These are phyloP conservation scores for Podaxis mareebaensis DNA, from an alignment of 768 basidiomycete genomes.

Conservation along the genomic window DNA sequence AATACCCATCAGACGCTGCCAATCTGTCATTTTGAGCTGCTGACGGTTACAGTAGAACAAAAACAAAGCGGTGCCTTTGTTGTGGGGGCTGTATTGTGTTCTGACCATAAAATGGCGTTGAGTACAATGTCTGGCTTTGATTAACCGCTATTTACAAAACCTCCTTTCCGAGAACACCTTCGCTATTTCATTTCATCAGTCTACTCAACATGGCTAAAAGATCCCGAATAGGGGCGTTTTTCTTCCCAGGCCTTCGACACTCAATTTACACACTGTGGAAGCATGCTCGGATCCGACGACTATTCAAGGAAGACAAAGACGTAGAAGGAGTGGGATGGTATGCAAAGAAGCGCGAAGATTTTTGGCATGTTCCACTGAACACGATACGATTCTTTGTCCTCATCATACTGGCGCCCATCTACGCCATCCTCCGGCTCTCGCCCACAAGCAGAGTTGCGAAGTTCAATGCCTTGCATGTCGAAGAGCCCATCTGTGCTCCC, in stretches of 20 bases:
- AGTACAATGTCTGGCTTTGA: too few relatives aligned
- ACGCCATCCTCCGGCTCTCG: not conserved
- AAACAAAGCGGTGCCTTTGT: too few relatives aligned
- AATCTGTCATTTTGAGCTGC: too few relatives aligned
- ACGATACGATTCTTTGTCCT: not conserved
- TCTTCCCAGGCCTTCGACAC: not conserved
- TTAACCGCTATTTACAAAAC: too few relatives aligned
- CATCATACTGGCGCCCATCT: not conserved
- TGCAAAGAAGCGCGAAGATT: not conserved
- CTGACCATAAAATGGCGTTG: too few relatives aligned
- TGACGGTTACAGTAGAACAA: too few relatives aligned
- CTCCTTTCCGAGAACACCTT: too few relatives aligned
- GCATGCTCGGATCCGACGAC: not conserved
- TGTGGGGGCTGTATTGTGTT: too few relatives aligned
- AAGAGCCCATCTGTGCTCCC: not conserved
- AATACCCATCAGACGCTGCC: too few relatives aligned
- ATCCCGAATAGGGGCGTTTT: too few relatives aligned
- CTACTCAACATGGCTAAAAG: too few relatives aligned
- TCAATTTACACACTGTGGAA: not conserved
- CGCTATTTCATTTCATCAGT: too few relatives aligned
- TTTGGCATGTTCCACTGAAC: slow-evolving; percentile 1
- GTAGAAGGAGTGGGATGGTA: not conserved
- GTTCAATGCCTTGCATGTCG: not conserved
- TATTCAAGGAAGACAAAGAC: slow-evolving; percentile 1
- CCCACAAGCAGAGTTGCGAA: not conserved